phyloP scores from a whole-genome alignment of 768 basidiomycete genomes.

The Russula ochroleuca region DNA sequence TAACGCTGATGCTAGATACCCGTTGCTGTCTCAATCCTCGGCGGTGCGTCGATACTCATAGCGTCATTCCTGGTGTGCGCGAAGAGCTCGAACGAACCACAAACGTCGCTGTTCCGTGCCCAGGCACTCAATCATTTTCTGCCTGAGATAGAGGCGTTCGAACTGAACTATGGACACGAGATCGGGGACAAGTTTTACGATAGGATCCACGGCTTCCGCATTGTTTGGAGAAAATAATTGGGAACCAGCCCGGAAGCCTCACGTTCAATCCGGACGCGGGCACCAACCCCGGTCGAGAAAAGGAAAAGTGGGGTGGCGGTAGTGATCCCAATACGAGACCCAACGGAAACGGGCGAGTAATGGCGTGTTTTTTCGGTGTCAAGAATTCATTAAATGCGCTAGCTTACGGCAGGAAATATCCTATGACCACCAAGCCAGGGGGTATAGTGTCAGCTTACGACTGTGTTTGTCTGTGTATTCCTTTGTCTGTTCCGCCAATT shows the following conservation, averaged over 20 bases:
- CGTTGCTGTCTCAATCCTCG: slow-evolving; percentile 41
- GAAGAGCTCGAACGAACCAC: slow-evolving; percentile 67
- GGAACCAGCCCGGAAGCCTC: slow-evolving; percentile 34
- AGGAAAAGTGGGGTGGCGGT: too few species aligned
- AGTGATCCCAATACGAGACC: background rate
- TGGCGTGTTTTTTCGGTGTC: background rate
- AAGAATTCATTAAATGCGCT: background rate
- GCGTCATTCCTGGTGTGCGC: slow-evolving; percentile 69
- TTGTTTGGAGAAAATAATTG: slow-evolving; percentile 47
- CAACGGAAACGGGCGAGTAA: background rate
- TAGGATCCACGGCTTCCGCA: slow-evolving; percentile 36
- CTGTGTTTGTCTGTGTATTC: background rate
- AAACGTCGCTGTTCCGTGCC: slow-evolving; percentile 50
- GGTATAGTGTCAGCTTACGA: background rate
- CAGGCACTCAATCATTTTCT: slow-evolving; percentile 65
- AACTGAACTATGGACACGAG: slow-evolving; percentile 49
- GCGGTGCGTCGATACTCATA: slow-evolving; percentile 61
- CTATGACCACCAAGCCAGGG: background rate
- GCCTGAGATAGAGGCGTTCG: slow-evolving; percentile 55
- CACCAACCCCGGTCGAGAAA: too few species aligned
- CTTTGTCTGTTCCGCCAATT: background rate
- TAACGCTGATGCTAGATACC: slow-evolving; percentile 32
- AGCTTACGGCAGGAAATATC: background rate
- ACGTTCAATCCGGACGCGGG: background rate
- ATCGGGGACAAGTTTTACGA: slow-evolving; percentile 36